Evolutionary conservation across 2,329 filamentous ascomycete genomes (phyloP), one percentile per base, ranked within the genome.

Genomic region (Macroventuria anomochaeta): DNA sequence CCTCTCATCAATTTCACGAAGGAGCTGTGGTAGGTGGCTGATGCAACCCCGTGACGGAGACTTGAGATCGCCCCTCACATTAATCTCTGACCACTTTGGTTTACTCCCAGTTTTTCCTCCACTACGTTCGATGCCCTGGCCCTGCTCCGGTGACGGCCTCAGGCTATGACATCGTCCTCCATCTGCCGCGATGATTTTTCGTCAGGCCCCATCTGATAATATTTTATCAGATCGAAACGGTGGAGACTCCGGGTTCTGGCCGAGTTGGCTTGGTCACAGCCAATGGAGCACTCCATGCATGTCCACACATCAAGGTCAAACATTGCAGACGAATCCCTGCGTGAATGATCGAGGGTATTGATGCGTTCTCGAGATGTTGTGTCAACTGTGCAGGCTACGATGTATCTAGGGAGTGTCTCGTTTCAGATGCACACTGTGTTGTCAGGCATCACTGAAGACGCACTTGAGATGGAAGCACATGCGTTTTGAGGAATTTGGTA

Each of bases 81-180:
- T 62, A 65, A 66, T 64, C 61, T 65, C 61, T 55, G 58, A 57
- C 53, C 53, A 67, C 56, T 59, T 47, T 56, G 39, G 25, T 46
- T 46, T 33, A 39, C 48, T 41, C 38, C n/a, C n/a, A 31, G 37
- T 32, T 46, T 48, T 41, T 33, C 38, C 21, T 37, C 20, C 17
- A 47, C 29, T n/a, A 28, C 34, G 21, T 43, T 46, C 37, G 34
- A 44, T 47, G 47, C 21, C 48, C 53, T 41, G 46, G 43, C 43
- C 36, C 17, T 42, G 17, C 31, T 32, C 18, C 52, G 47, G 34
- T 32, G 38, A 42, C 26, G 20, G 28, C 43, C 33, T 38, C n/a
- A 46, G 50, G 37, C 42, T 26, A 59, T 59, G 53, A 54, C 44
- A 53, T 56, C 29, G 34, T 37, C 17, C 31, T 15, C 44, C 40